Conservation (phyloP, 257 asterid species). For the Capsicum pubescens region DNA sequence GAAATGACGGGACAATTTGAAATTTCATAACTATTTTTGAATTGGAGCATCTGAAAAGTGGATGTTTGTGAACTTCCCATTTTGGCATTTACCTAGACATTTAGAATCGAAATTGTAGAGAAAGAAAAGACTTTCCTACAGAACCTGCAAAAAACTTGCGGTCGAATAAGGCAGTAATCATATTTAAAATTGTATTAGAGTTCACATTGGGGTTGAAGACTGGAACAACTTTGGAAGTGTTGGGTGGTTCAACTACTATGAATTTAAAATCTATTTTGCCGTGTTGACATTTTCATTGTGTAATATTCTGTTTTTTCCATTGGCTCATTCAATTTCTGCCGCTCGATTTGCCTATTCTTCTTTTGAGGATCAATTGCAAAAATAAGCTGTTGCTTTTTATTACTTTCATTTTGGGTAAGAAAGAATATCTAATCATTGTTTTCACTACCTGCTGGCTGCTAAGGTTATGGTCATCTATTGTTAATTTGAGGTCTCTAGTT, state of each 20-base stretch:
- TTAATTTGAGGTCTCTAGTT: no score
- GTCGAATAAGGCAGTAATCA: neutral
- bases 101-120: neutral
- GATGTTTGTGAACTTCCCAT: neutral
- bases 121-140: neutral
- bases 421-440: neutral
- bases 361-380: neutral
- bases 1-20: no score
- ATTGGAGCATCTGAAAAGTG: neutral
- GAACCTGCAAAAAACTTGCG: neutral
- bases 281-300: slow-evolving; percentile 21
- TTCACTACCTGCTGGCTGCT: neutral
- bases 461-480: no score
- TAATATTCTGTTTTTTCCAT: slow-evolving; percentile 5
- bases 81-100: neutral
- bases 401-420: neutral
- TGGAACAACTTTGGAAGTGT: neutral
- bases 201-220: neutral
- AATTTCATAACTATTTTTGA: neutral
- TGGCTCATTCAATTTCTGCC: neutral
- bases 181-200: neutral
- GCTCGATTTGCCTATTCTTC: neutral
- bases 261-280: slow-evolving; percentile 29
- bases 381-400: neutral
- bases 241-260: neutral